These are phyloP conservation scores for Parastagonospora nodorum DNA, from an alignment of 2,329 filamentous ascomycete genomes.

Conservation along the genomic window DNA sequence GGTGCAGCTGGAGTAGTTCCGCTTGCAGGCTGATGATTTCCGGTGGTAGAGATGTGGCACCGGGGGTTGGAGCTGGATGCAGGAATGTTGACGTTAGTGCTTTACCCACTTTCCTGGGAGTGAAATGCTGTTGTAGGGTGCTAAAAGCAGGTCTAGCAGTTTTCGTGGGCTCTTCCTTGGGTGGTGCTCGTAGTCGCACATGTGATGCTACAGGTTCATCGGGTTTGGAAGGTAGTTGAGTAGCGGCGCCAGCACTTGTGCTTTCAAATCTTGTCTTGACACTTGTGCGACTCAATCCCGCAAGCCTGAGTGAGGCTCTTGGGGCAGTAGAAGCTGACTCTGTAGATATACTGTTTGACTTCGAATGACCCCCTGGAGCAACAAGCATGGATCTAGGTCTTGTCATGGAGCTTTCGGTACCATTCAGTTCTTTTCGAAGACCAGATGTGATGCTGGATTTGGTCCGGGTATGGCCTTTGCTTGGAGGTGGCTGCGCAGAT, in stretches of 20 bases:
- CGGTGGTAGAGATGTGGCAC: slow-evolving; percentile 25
- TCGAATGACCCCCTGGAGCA: slow-evolving; percentile 13
- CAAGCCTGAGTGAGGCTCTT: slow-evolving; percentile 28
- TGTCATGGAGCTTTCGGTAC: slow-evolving; percentile 19
- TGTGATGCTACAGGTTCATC: slow-evolving; percentile 16
- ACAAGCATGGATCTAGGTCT: slow-evolving; percentile 32
- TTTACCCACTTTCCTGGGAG: slow-evolving; percentile 43
- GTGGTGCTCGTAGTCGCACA: slow-evolving; percentile 20
- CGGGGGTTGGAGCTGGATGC: slow-evolving; percentile 32
- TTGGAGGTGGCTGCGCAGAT: slow-evolving; percentile 11
- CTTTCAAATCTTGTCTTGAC: slow-evolving; percentile 22
- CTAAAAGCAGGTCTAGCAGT: slow-evolving; percentile 40
- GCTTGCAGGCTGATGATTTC: slow-evolving; percentile 43
- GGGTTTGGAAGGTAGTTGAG: slow-evolving; percentile 10
- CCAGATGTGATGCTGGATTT: slow-evolving; percentile 27
- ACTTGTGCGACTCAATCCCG: slow-evolving; percentile 35
- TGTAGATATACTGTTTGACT: slow-evolving; percentile 7
- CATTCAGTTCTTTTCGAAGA: slow-evolving; percentile 16
- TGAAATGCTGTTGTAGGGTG: slow-evolving; percentile 48
- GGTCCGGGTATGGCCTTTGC: slow-evolving; percentile 28
- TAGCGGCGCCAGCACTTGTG: slow-evolving; percentile 9
- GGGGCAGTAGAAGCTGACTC: slow-evolving; percentile 12
- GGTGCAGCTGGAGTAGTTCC: slow-evolving; percentile 46
- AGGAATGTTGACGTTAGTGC: slow-evolving; percentile 43
- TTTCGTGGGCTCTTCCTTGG: slow-evolving; percentile 31